A percentile compares a stretch with the other conserved stretches of the same genome.
These are phyloP conservation scores for Bocquillonia castaneifolia DNA, from an alignment of 441 rosid genomes.

Conservation along the genomic window DNA sequence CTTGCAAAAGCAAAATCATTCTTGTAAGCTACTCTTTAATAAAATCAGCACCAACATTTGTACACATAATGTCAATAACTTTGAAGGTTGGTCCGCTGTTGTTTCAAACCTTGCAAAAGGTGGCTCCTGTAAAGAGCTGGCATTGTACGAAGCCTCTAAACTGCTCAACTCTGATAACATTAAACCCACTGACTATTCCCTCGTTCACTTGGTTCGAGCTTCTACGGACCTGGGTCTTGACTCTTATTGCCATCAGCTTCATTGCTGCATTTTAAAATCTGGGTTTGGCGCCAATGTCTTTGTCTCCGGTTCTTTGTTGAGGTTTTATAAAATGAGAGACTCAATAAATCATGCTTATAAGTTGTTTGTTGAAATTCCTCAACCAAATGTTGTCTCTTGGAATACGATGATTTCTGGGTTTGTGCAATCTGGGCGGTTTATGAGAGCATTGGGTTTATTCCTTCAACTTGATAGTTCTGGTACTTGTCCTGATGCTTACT, in stretches of 20 bases:
- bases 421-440: constrained; percentile 45
- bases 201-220: constrained; percentile 52
- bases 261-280: constrained; percentile 44
- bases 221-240: constrained; percentile 41
- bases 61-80: not conserved
- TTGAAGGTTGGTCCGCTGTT: constrained; percentile 19
- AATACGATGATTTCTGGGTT: constrained; percentile 59
- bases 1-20: constrained; percentile 14
- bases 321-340: constrained; percentile 36
- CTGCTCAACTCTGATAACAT: constrained; percentile 28
- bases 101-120: constrained; percentile 23
- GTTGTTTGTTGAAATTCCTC: constrained; percentile 71
- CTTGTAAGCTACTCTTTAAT: not conserved
- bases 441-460: constrained; percentile 48
- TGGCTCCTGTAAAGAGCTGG: constrained; percentile 16
- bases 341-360: constrained; percentile 38
- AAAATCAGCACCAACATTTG: not conserved
- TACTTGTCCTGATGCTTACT: constrained; percentile 45
- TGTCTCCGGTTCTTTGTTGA: constrained; percentile 47
- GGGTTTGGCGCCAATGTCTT: constrained; percentile 52
- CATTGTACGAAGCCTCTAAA: constrained; percentile 25
- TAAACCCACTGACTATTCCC: constrained; percentile 32
- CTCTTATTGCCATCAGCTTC: constrained; percentile 56
- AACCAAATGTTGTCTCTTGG: constrained; percentile 73
- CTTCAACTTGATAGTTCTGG: constrained; percentile 45